A percentile compares a stretch with the other conserved stretches of the same genome.
Conservation (phyloP, 1,284 basidiomycete species). For the Phlebopus sp. region DNA sequence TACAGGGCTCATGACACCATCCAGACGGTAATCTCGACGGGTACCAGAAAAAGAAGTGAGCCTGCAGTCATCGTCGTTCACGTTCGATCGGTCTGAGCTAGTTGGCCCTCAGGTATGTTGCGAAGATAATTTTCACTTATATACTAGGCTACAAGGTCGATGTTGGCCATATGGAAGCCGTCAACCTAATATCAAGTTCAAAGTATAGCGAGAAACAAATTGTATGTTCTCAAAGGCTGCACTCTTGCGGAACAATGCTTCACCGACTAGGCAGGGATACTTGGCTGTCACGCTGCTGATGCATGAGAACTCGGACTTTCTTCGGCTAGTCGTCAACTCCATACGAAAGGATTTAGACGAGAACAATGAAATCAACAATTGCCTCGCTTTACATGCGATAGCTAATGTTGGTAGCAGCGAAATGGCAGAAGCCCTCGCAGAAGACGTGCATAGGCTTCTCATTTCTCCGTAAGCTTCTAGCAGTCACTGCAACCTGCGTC, state of each 20-base stretch:
- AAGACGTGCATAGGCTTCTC: constrained; percentile 91
- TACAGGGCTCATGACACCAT: constrained; percentile 5
- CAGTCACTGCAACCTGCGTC: background rate
- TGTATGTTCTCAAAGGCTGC: constrained; percentile 46
- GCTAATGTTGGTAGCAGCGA: constrained; percentile 97
- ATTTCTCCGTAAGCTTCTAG: constrained; percentile 84
- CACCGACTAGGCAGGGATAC: constrained; percentile 69
- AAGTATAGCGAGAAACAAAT: constrained; percentile 99
- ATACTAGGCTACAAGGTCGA: constrained; percentile 99
- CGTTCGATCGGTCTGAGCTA: constrained; percentile 12
- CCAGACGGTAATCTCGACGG: constrained; percentile 95
- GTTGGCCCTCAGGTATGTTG: constrained; percentile 67
- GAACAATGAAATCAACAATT: constrained; percentile 94
- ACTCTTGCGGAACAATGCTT: background rate
- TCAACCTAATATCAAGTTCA: constrained; percentile 92
- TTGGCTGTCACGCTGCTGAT: constrained; percentile 95
- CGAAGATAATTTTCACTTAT: constrained; percentile 98
- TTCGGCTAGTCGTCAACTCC: constrained; percentile 95
- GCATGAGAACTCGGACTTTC: constrained; percentile 98
- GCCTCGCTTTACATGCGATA: constrained; percentile 95
- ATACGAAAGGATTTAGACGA: constrained; percentile 97
- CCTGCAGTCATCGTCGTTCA: constrained; percentile 22
- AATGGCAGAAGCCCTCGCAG: constrained; percentile 94
- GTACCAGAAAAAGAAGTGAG: constrained; percentile 98
- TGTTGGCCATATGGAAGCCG: constrained; percentile 98